Percentiles rank a stretch among this genome's conserved stretches.
Evolutionary conservation across 1,284 basidiomycete species (phyloP).

Genomic region (Trichosporon ovoides): DNA sequence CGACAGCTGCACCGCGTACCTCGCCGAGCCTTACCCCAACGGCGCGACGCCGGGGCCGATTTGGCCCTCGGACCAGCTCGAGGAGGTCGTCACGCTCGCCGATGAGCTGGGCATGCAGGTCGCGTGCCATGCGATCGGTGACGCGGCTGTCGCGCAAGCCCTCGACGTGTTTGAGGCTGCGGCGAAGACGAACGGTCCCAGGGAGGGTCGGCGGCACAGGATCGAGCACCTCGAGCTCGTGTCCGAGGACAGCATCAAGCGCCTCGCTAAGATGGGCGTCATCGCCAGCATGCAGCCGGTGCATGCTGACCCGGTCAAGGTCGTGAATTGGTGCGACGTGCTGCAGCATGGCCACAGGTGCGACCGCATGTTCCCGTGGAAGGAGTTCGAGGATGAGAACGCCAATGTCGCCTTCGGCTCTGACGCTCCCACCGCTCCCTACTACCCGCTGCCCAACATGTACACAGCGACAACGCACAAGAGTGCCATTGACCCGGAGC

Average conservation of each 20-base stretch:
- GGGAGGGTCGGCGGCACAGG: constrained; percentile 21
- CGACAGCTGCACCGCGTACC: constrained; percentile 35
- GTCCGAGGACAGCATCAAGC: constrained; percentile 21
- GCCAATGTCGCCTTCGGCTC: constrained; percentile 31
- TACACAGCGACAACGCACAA: constrained; percentile 33
- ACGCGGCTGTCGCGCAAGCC: constrained; percentile 33
- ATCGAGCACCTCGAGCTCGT: constrained; percentile 38
- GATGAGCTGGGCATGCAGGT: constrained; percentile 32
- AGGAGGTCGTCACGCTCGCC: constrained; percentile 26
- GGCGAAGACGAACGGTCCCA: constrained; percentile 20
- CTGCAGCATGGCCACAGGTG: constrained; percentile 27
- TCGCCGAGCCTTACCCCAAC: constrained; percentile 30
- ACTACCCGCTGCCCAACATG: constrained; percentile 28
- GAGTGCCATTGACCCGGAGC: constrained; percentile 25
- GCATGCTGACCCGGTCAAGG: constrained; percentile 33
- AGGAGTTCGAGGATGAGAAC: constrained; percentile 25
- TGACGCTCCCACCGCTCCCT: constrained; percentile 32
- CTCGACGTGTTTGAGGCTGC: constrained; percentile 32
- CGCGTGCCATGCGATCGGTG: constrained; percentile 36
- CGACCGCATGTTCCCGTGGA: constrained; percentile 32
- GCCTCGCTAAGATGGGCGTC: constrained; percentile 27
- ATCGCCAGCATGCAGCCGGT: constrained; percentile 36
- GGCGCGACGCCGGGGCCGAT: constrained; percentile 29
- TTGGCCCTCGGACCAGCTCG: constrained; percentile 28
- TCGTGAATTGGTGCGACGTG: constrained; percentile 28